These are phyloP conservation scores for Ogataea glucozyma DNA, from an alignment of 805 yeast genomes.

Conservation along the genomic window DNA sequence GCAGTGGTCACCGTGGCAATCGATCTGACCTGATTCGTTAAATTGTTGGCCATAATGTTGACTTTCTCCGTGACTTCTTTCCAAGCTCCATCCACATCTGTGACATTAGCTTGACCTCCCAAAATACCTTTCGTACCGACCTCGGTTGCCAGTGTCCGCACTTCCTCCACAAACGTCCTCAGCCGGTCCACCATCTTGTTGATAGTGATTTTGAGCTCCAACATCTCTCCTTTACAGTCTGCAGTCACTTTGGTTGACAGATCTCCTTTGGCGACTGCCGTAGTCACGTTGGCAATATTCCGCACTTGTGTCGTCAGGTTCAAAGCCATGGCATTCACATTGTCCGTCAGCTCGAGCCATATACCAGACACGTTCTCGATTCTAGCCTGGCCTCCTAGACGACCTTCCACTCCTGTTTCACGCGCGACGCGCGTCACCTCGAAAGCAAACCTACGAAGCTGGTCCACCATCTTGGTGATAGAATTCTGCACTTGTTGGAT, in stretches of 20 bases:
- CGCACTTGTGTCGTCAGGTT: slow-evolving; percentile 87
- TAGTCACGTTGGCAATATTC: slow-evolving; percentile 83
- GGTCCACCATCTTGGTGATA: slow-evolving; percentile 87
- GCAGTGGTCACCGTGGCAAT: slow-evolving; percentile 91
- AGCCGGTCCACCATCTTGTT: slow-evolving; percentile 88
- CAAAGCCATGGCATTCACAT: slow-evolving; percentile 87
- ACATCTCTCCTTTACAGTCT: slow-evolving; percentile 78
- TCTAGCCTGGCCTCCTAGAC: slow-evolving; percentile 85
- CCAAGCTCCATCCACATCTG: slow-evolving; percentile 88
- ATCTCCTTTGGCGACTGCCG: slow-evolving; percentile 86
- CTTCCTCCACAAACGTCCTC: slow-evolving; percentile 80
- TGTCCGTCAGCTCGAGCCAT: slow-evolving; percentile 85
- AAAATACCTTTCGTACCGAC: slow-evolving; percentile 82
- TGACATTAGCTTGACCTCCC: slow-evolving; percentile 87
- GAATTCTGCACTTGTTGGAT: slow-evolving; percentile 82
- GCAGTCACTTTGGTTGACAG: slow-evolving; percentile 80
- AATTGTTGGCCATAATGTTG: slow-evolving; percentile 83
- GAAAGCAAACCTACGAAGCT: slow-evolving; percentile 76
- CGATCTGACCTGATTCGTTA: slow-evolving; percentile 85
- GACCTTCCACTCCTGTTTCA: slow-evolving; percentile 88
- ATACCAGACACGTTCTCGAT: slow-evolving; percentile 80
- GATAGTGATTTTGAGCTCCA: slow-evolving; percentile 78
- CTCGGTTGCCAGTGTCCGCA: slow-evolving; percentile 83
- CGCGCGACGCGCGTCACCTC: slow-evolving; percentile 86
- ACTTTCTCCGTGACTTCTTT: slow-evolving; percentile 86